Conservation (phyloP, 495 filamentous ascomycete species). For the Umbilicaria muhlenbergii region DNA sequence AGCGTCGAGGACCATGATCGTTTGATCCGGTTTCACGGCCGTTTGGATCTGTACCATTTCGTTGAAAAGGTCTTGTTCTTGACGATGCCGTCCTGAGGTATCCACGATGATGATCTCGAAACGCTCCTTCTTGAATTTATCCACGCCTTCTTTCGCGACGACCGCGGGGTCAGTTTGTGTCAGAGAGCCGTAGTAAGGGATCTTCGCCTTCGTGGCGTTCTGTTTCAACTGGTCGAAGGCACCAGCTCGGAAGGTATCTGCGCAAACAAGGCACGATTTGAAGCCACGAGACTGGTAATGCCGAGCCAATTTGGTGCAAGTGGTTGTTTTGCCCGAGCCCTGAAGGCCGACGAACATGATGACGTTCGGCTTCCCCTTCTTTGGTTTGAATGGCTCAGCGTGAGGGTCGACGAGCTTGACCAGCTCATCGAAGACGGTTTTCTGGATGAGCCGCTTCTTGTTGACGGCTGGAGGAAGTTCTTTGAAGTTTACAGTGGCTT, state of each 20-base stretch:
- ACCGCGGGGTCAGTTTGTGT: conserved; percentile 92
- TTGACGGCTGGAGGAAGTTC: conserved; percentile 77
- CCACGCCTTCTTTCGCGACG: conserved; percentile 85
- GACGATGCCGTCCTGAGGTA: conserved; percentile 83
- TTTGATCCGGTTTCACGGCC: conserved; percentile 88
- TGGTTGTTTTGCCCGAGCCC: conserved; percentile 93
- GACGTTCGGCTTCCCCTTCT: conserved; percentile 89
- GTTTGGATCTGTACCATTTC: conserved; percentile 97
- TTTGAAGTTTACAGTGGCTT: conserved; percentile 79
- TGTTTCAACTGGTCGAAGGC: conserved; percentile 98
- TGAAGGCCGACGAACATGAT: conserved; percentile 99
- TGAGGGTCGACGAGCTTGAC: conserved; percentile 93
- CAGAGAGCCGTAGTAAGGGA: conserved; percentile 91
- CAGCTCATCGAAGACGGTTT: conserved; percentile 93
- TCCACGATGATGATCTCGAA: conserved; percentile 99
- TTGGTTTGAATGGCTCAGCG: conserved; percentile 88
- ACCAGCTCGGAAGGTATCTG: conserved; percentile 95
- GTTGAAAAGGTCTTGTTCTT: conserved; percentile 87
- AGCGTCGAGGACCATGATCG: conserved; percentile 93
- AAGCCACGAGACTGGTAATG: conserved; percentile 93
- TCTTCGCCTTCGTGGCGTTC: conserved; percentile 96
- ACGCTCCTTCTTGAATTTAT: conserved; percentile 96
- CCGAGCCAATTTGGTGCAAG: conserved; percentile 91
- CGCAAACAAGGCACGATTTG: conserved; percentile 88
- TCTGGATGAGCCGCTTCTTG: conserved; percentile 97